Conservation (phyloP, 129 eudicot genomes). For the Flaveria brownii region DNA sequence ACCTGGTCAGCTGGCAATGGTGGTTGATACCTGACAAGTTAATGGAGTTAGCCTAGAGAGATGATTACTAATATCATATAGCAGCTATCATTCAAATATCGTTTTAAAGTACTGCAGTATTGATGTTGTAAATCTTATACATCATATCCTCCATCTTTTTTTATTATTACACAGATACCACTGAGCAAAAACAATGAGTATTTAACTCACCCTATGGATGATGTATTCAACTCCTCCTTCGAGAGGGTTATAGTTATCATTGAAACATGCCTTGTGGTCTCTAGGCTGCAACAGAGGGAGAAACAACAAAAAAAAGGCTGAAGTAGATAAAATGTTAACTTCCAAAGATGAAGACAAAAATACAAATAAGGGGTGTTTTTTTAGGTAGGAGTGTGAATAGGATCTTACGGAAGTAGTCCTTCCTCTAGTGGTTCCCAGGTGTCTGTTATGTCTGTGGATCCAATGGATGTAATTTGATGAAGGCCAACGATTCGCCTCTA, state of each 20-base stretch:
- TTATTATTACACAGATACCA: neutral
- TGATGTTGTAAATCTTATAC: neutral
- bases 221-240: slow-evolving; percentile 59
- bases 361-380: neutral
- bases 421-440: slow-evolving; percentile 99
- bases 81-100: neutral
- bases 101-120: neutral
- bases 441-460: slow-evolving; percentile 90
- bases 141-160: neutral
- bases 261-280: slow-evolving; percentile 91
- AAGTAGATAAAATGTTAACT: neutral
- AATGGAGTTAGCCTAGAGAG: neutral
- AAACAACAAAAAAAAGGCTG: slow-evolving; percentile 7
- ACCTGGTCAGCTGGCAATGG: slow-evolving; percentile 98
- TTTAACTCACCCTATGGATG: slow-evolving; percentile 70
- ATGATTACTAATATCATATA: neutral
- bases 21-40: slow-evolving; percentile 71
- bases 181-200: neutral
- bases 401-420: slow-evolving; percentile 91
- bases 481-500: slow-evolving; percentile 98
- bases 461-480: slow-evolving; percentile 87
- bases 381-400: neutral
- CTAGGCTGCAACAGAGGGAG: slow-evolving; percentile 47
- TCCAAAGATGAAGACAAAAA: neutral
- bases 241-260: slow-evolving; percentile 88